A percentile compares a stretch with the other conserved stretches of the same genome.
Evolutionary conservation across 1,284 basidiomycete species (phyloP).

Genomic region (Cutaneotrichosporon daszewskae): DNA sequence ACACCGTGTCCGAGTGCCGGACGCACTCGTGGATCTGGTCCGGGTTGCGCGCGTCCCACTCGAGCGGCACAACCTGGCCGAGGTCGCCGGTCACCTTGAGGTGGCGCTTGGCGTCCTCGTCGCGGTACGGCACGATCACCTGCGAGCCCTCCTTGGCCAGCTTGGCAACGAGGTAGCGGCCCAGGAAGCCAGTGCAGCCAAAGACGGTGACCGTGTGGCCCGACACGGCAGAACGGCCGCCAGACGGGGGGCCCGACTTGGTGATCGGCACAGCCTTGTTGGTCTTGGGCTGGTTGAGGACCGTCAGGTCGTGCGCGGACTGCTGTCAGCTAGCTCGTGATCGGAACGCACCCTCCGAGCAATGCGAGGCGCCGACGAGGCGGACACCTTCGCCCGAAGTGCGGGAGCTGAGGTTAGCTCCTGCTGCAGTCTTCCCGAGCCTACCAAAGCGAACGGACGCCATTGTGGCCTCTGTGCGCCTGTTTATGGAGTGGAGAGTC

Average conservation of each 20-base stretch:
- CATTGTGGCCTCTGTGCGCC: slow-evolving; percentile 21
- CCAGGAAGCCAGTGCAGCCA: slow-evolving; percentile 92
- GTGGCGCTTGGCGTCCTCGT: slow-evolving; percentile 88
- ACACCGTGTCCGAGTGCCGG: slow-evolving; percentile 94
- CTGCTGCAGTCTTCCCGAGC: slow-evolving; percentile 1
- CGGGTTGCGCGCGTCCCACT: slow-evolving; percentile 87
- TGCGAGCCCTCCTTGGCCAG: slow-evolving; percentile 91
- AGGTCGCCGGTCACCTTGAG: slow-evolving; percentile 92
- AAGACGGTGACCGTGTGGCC: slow-evolving; percentile 95
- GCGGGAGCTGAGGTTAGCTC: slow-evolving; percentile 25
- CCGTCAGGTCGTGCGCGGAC: slow-evolving; percentile 43
- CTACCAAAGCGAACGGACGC: slow-evolving; percentile 29
- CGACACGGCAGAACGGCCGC: slow-evolving; percentile 78
- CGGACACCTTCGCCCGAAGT: slow-evolving; percentile 25
- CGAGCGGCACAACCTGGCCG: slow-evolving; percentile 93
- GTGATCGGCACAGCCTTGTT: slow-evolving; percentile 57
- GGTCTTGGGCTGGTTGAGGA: slow-evolving; percentile 28
- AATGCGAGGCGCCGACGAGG: slow-evolving; percentile 15
- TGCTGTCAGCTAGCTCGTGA: slow-evolving; percentile 13
- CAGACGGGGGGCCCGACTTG: slow-evolving; percentile 60
- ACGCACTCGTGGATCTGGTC: slow-evolving; percentile 89
- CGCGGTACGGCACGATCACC: slow-evolving; percentile 91
- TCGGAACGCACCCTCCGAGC: slow-evolving; percentile 12
- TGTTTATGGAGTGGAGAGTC: slow-evolving; percentile 5
- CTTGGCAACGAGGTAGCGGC: slow-evolving; percentile 88